Evolutionary conservation across 2,329 filamentous ascomycete genomes (phyloP), one percentile per base, ranked within the genome.

Genomic region (Colletotrichum tanaceti): DNA sequence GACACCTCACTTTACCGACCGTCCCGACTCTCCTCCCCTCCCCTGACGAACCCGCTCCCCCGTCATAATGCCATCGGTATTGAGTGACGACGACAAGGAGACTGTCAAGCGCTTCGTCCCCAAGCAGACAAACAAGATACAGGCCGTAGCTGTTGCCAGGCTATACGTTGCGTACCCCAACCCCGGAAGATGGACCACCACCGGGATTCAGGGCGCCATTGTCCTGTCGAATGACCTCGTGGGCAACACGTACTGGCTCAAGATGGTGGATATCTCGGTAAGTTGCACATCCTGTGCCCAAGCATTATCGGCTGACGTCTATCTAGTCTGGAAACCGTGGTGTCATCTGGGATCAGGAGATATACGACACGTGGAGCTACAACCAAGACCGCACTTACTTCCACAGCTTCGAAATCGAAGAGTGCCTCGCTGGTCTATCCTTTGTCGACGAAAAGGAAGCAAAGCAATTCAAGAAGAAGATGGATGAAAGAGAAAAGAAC

Each of bases 361-460:
- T 99, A 75, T 99, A 97, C 82, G 95, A 99, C 74, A 90, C 90
- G 58, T 98, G 97, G 86, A 85, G 86, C 71, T 99, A 98, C 84
- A 97, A 98, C 81, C 95, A 98, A 77, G 96, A 99, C 79, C 91
- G 96, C 70, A 95, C 93, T 69, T 99, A 98, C 82, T 99, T 99
- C 82, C 94, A 98, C 81, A 94, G 93, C 6, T 99, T 99, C 78
- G 96, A 99, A 82, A 87, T 97, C 64, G 94, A 98, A 80, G 90
- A 97, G 71, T 98, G 94, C 75, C 83, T 97, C 70, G 96, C 94
- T 6, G 96, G 91, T 0, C 83, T 99, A 69, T 97, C 93, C 28
- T 99, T 99, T 76, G 90, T 91, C 70, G 96, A 98, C 79, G 96
- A 98, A 83, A 98, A 98, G 81, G 96, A 99, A 82, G 96, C 96